Evolutionary conservation across 1,284 basidiomycete species (phyloP), one percentile per base, ranked within the genome.

Genomic region (Phellinidium pouzarii): DNA sequence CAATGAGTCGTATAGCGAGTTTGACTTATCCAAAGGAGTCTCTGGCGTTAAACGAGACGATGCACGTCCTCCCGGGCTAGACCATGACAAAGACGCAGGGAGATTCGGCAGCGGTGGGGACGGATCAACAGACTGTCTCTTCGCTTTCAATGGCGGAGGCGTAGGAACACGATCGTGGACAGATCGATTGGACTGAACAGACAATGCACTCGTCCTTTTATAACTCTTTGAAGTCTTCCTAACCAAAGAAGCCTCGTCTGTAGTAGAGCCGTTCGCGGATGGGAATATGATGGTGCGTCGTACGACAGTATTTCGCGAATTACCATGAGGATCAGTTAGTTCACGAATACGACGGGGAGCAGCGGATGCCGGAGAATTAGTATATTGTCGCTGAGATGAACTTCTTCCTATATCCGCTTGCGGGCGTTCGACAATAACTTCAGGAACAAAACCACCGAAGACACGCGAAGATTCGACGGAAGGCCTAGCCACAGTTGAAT

Each of bases 121-220:
- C 41, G 69, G 69, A 59, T 80, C 78, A 23, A 61, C 66, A 17
- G 86, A 88, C 66, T 87, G 85, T 34, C 84, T 78, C 58, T 76
- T 76, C 25, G 67, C 65, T 27, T 72, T 70, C n/a, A 84, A 78
- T 29, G 87, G 87, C 17, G 86, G 86, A 22, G 87, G 87, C 1
- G 87, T 91, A 17, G 87, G 87, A n/a, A 72, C 82, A 50, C 87
- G 82, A 59, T 90, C 87, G 59, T 86, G 83, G 20, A 90, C 71
- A 27, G 87, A 88, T 50, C 80, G 79, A 59, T 68, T 77, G 2
- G 82, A 84, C 27, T 69, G 66, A 34, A 68, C 64, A 27, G 77
- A 78, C 17, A 72, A 71, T 12, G 73, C 72, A 59, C 86, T 84
- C 12, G 73, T 71, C 52, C 78, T 68, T 48, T 61, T 60, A 14